Evolutionary conservation across 2,329 filamentous ascomycete species (phyloP).

Genomic region (Nemania sp.): DNA sequence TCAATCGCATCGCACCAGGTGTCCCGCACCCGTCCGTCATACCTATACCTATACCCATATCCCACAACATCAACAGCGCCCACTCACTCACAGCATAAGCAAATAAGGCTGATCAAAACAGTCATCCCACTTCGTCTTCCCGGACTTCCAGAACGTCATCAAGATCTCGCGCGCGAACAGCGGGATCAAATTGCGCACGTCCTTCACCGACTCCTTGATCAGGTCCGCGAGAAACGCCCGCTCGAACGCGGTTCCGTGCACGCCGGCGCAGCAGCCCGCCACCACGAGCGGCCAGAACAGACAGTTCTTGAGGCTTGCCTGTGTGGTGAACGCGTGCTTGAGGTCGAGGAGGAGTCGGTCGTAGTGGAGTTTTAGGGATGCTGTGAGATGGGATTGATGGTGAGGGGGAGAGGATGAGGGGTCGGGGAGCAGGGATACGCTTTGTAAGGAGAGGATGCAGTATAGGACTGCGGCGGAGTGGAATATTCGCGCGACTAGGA

Average conservation of each 20-base stretch:
- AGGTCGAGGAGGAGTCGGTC: slow-evolving; percentile 32
- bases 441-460: slow-evolving; percentile 37
- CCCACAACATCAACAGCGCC: no score
- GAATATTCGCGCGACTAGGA: slow-evolving; percentile 38
- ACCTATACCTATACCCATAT: no score
- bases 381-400: slow-evolving; percentile 5
- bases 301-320: slow-evolving; percentile 28
- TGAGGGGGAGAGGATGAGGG: slow-evolving; percentile 33
- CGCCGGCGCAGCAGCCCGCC: slow-evolving; percentile 38
- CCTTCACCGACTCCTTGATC: slow-evolving; percentile 30
- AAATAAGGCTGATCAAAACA: slow-evolving; percentile 42
- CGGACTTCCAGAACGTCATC: slow-evolving; percentile 40
- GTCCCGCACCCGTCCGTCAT: no score
- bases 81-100: slow-evolving; percentile 26
- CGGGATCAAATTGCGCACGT: slow-evolving; percentile 35
- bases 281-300: slow-evolving; percentile 42
- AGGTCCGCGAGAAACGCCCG: slow-evolving; percentile 35
- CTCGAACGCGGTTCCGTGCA: slow-evolving; percentile 27
- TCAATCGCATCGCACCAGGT: no score
- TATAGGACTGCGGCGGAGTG: slow-evolving; percentile 38
- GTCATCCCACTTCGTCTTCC: slow-evolving; percentile 40
- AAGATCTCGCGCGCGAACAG: slow-evolving; percentile 33
- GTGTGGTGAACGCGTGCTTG: slow-evolving; percentile 26
- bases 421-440: slow-evolving; percentile 10
- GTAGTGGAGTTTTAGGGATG: slow-evolving; percentile 16